Base-by-base conservation (phyloP, 1,284 basidiomycete genomes). In the Ganoderma leucocontextum region DNA sequence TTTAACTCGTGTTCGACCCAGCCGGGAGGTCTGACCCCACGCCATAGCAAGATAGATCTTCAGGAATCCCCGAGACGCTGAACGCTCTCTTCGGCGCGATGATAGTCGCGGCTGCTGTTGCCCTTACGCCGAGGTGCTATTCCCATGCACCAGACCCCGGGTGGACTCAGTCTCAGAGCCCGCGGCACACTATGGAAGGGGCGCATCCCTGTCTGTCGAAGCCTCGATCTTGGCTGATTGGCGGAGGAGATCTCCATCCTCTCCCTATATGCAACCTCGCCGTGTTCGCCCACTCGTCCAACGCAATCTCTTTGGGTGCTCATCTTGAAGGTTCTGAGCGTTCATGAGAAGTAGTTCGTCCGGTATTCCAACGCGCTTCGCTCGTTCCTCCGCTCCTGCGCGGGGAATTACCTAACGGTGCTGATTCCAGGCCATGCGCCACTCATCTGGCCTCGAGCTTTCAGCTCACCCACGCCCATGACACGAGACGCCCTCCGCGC, bases 371-470 rank as follows among this genome's bases (percentile, higher is more conserved):
- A 35, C 63, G 58, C 52, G 63, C 69, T 66, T 68, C 65, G 25
- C 25, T 35, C 55, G 36, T 70, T 70, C 64, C 65, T 70, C 71
- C 71, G 71, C 62, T 65, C 65, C 22, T 44, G 9, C 58, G 64
- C 64, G 67, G 69, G 64, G 29, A 39, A 72, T 72, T 72, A 72
- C 69, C 69, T 72, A 72, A 72, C 60, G 22, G 7, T 60, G 58
- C 58, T 42, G 58, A 47, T 13, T 41, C 58, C 3, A 53, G 52
- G 29, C 52, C 52, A 55, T 35, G 52, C 52, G 35, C 19, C 35
- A 2, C 35, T 15, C 55, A 15, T 36, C 33, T 8, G 2, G 19
- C 9, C 19, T 58, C 15, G 33, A 4, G 29, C 33, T 39, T 22
- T 15, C 38, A 38, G 36, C 36, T 12, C 38, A 8, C 22, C 13